phyloP scores from a whole-genome alignment of 352 stramenopile genomes.

The Thraustochytrium sp. region DNA sequence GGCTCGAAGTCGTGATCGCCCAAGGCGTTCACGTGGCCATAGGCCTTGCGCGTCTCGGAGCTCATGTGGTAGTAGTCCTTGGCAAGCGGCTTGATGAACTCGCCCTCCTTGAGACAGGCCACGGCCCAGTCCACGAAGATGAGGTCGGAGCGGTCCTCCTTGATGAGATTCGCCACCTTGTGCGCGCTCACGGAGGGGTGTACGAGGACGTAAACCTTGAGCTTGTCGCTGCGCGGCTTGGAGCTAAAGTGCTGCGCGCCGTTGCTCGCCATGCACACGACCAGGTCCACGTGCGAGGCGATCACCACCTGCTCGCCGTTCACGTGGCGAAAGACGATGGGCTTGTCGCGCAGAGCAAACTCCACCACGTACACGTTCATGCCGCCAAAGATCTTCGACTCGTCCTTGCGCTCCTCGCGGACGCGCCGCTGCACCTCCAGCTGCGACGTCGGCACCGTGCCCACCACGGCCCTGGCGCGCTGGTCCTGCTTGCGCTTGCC shows the following conservation, averaged over 20 bases:
- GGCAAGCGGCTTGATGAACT: background rate
- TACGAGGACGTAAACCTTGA: background rate
- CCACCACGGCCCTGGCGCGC: background rate
- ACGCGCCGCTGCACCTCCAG: background rate
- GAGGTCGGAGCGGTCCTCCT: background rate
- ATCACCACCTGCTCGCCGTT: background rate
- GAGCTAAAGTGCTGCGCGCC: background rate
- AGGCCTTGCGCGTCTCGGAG: background rate
- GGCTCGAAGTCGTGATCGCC: background rate
- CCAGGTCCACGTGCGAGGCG: background rate
- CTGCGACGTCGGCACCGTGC: background rate
- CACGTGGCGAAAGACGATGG: background rate
- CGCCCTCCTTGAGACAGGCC: background rate
- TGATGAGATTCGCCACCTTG: background rate
- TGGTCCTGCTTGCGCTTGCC: background rate
- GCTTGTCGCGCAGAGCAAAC: background rate
- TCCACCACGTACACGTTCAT: background rate
- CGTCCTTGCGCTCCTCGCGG: background rate
- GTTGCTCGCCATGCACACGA: background rate
- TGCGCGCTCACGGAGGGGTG: background rate
- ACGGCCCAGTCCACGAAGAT: background rate
- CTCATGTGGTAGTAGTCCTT: conserved; percentile 7
- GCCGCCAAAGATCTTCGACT: background rate
- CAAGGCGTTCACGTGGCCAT: background rate
- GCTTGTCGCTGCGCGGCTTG: background rate